Percentiles rank a stretch among this genome's conserved stretches.
phyloP scores from a whole-genome alignment of 495 filamentous ascomycete species.

The Pyronema omphalodes region DNA sequence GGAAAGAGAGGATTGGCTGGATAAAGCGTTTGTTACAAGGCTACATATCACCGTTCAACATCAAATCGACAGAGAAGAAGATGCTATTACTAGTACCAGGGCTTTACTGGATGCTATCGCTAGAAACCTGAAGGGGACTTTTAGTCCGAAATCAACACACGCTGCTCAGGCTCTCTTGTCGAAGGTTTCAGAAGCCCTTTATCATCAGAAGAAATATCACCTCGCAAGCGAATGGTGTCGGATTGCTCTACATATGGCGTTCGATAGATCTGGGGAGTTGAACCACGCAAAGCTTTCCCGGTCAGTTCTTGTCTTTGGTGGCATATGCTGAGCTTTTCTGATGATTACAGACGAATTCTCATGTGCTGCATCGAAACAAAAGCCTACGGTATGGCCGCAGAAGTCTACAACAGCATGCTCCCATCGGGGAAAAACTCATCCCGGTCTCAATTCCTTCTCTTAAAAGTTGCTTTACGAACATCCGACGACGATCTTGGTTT shows the following conservation, averaged over 20 bases:
- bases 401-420: conserved; percentile 43
- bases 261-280: conserved; percentile 40
- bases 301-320: conserved; percentile 26
- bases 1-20: conserved; percentile 37
- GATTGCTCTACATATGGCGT: conserved; percentile 45
- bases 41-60: conserved; percentile 37
- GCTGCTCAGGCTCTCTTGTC: conserved; percentile 62
- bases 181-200: conserved; percentile 48
- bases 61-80: conserved; percentile 9
- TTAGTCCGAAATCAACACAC: conserved; percentile 41
- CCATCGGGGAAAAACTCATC: conserved; percentile 36
- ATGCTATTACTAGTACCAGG: conserved; percentile 14
- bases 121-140: conserved; percentile 26
- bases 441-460: conserved; percentile 51
- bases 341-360: conserved; percentile 43
- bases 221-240: conserved; percentile 51
- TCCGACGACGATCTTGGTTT: conserved; percentile 38
- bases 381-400: conserved; percentile 33
- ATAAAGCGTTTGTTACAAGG: conserved; percentile 42
- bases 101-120: conserved; percentile 27
- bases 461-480: conserved; percentile 48
- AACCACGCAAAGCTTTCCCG: conserved; percentile 52
- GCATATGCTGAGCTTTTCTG: not conserved
- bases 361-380: conserved; percentile 42
- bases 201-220: conserved; percentile 34